A percentile compares a stretch with the other conserved stretches of the same genome.
These are phyloP conservation scores for Pseudogymnoascus sp. DNA, from an alignment of 2,329 filamentous ascomycete species.

Conservation along the genomic window DNA sequence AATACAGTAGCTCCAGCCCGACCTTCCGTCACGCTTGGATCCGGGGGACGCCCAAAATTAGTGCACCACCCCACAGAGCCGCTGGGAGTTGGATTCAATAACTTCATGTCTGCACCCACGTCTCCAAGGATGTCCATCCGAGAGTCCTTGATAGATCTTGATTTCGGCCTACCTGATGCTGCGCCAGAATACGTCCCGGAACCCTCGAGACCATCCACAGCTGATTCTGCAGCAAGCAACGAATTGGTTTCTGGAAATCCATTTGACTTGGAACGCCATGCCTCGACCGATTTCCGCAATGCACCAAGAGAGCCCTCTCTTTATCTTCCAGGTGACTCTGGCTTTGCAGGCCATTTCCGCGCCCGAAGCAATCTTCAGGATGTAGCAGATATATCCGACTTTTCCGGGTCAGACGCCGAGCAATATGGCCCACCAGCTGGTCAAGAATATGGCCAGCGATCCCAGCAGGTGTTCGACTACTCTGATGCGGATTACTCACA, in stretches of 20 bases:
- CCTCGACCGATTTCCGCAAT: slow-evolving; percentile 41
- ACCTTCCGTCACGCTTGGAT: slow-evolving; percentile 24
- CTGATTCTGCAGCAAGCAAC: slow-evolving; percentile 51
- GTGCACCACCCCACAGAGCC: slow-evolving; percentile 47
- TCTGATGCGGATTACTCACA: not conserved
- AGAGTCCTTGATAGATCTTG: slow-evolving; percentile 43
- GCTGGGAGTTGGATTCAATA: slow-evolving; percentile 20
- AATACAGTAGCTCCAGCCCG: slow-evolving; percentile 31
- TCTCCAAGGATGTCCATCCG: slow-evolving; percentile 21
- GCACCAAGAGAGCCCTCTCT: slow-evolving; percentile 32
- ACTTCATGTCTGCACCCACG: slow-evolving; percentile 11
- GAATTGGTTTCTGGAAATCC: slow-evolving; percentile 49
- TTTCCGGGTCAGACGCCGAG: slow-evolving; percentile 25
- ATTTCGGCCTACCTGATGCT: slow-evolving; percentile 45
- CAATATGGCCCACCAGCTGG: slow-evolving; percentile 1
- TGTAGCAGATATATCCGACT: slow-evolving; percentile 26
- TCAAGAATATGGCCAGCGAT: not conserved
- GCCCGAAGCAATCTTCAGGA: slow-evolving; percentile 19
- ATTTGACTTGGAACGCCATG: slow-evolving; percentile 57
- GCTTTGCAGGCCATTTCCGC: slow-evolving; percentile 32
- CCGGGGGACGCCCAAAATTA: slow-evolving; percentile 37
- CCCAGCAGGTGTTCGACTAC: not conserved
- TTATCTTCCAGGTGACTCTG: slow-evolving; percentile 53
- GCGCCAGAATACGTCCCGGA: slow-evolving; percentile 46
- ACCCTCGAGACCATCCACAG: slow-evolving; percentile 46